These are phyloP conservation scores for Neurospora sp. DNA, from an alignment of 495 filamentous ascomycete genomes.

Conservation along the genomic window DNA sequence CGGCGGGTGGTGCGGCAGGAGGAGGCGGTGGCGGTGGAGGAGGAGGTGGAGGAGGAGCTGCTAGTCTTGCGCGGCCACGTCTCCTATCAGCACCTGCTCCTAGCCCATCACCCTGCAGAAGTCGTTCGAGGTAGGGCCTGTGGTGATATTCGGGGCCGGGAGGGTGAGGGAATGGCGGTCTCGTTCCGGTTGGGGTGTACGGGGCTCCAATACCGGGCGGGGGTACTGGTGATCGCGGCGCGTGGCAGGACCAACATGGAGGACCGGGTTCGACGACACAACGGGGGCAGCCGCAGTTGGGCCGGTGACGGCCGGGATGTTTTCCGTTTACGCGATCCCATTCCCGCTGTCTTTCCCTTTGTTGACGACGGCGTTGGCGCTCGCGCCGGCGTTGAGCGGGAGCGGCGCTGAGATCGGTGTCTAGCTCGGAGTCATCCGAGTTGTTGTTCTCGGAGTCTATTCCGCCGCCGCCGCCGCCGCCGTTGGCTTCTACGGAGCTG, in stretches of 20 bases:
- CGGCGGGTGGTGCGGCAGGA: background rate
- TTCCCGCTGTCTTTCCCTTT: constrained; percentile 24
- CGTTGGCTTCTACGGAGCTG: constrained; percentile 9
- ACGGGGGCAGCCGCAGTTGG: constrained; percentile 31
- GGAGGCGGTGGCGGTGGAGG: constrained; percentile 3
- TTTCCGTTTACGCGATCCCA: constrained; percentile 30
- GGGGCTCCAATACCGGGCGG: constrained; percentile 13
- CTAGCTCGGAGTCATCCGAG: constrained; percentile 15
- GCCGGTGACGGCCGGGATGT: constrained; percentile 31
- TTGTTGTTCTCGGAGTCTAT: constrained; percentile 23
- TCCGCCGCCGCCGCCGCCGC: background rate
- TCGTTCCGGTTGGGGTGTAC: constrained; percentile 1
- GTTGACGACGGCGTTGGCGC: constrained; percentile 23
- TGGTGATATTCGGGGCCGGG: constrained; percentile 7
- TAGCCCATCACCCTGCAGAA: background rate
- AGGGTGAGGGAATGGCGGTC: constrained; percentile 4
- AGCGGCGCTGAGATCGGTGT: constrained; percentile 26
- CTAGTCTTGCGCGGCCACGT: background rate
- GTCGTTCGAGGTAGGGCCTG: background rate
- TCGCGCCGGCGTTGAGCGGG: constrained; percentile 22
- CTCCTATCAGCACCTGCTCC: background rate
- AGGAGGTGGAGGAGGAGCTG: background rate
- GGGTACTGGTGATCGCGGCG: constrained; percentile 25
- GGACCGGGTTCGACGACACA: constrained; percentile 26
- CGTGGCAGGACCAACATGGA: constrained; percentile 37